phyloP scores from a whole-genome alignment of 768 basidiomycete species.

The Neoboletus magnificus region DNA sequence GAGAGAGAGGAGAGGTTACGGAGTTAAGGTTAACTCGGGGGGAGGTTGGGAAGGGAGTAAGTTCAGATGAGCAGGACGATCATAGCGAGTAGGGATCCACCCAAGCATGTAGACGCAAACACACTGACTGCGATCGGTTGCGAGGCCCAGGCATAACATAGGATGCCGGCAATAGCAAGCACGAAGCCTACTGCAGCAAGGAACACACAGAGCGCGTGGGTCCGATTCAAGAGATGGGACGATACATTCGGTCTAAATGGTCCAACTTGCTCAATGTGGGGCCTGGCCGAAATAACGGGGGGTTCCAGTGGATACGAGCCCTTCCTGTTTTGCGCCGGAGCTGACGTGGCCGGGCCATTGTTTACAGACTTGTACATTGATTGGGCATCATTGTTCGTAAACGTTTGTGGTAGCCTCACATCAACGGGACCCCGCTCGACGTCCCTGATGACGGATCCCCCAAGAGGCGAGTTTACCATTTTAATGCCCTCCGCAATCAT shows the following conservation, averaged over 20 bases:
- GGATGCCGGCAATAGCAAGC: constrained; percentile 47
- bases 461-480: constrained; percentile 22
- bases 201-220: constrained; percentile 47
- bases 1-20: background rate
- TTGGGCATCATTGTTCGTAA: background rate
- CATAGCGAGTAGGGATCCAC: constrained; percentile 29
- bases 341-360: background rate
- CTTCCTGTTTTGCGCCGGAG: background rate
- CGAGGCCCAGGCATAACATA: constrained; percentile 50
- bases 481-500: constrained; percentile 33
- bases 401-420: background rate
- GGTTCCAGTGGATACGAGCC: constrained; percentile 18
- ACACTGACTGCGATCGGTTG: constrained; percentile 45
- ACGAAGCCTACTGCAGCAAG: constrained; percentile 47
- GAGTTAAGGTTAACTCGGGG: background rate
- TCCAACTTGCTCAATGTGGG: constrained; percentile 52
- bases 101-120: constrained; percentile 41
- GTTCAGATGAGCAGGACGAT: constrained; percentile 10
- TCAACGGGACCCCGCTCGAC: constrained; percentile 10
- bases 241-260: constrained; percentile 40
- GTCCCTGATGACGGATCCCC: constrained; percentile 7
- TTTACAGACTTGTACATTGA: background rate
- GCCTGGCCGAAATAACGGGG: constrained; percentile 41
- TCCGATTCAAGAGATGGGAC: constrained; percentile 45
- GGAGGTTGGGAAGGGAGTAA: background rate